Percentiles rank a stretch among this genome's conserved stretches.
Conservation (phyloP, 768 basidiomycete genomes). For the Boletus insuetus region DNA sequence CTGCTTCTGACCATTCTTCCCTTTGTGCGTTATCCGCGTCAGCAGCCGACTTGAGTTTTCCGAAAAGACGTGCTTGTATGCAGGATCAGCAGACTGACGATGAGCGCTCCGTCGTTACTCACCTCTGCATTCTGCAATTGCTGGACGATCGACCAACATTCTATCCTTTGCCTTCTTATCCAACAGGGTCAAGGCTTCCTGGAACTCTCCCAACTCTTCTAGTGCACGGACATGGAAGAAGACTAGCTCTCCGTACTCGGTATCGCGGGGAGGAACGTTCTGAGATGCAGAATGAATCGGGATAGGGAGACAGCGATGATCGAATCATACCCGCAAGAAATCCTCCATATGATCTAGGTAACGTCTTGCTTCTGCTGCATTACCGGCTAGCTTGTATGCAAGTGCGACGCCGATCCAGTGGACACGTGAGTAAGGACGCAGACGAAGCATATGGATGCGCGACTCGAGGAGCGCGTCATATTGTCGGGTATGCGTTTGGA, state of each 20-base stretch:
- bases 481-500: conserved; percentile 84
- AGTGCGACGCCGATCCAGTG: conserved; percentile 91
- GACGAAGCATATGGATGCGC: conserved; percentile 71
- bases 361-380: conserved; percentile 64
- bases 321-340: conserved; percentile 58
- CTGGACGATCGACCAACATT: conserved; percentile 66
- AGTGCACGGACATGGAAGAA: conserved; percentile 74
- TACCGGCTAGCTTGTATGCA: conserved; percentile 82
- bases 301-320: neutral
- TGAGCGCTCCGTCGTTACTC: conserved; percentile 4
- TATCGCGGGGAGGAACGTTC: conserved; percentile 76
- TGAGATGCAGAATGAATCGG: conserved; percentile 28
- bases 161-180: conserved; percentile 63
- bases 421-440: conserved; percentile 79
- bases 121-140: conserved; percentile 71
- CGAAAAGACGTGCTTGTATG: conserved; percentile 69
- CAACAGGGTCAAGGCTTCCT: conserved; percentile 59
- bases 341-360: conserved; percentile 71
- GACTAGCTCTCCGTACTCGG: conserved; percentile 80
- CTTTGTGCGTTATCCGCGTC: conserved; percentile 11
- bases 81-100: conserved; percentile 1
- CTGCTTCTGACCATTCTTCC: conserved; percentile 52
- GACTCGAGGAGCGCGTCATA: conserved; percentile 80
- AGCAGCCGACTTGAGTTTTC: conserved; percentile 41
- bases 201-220: conserved; percentile 65